Conservation (phyloP, 306 rosid genomes). For the Prunus campanulata region DNA sequence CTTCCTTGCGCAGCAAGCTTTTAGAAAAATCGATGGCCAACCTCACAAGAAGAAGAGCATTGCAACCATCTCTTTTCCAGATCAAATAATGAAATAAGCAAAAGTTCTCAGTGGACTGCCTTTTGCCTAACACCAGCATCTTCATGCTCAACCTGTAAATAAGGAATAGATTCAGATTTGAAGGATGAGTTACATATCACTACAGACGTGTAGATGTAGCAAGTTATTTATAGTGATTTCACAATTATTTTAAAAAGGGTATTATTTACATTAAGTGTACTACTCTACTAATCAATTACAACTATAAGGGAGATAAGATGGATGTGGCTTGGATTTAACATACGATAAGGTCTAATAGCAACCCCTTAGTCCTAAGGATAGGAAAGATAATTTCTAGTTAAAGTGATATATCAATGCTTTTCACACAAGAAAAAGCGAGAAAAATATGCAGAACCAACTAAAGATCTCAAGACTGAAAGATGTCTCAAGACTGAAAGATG, state of each 20-base stretch:
- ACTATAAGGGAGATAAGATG: too few species aligned
- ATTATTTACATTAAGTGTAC: too few species aligned
- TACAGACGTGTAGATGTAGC: not conserved
- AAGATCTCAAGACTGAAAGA: not conserved
- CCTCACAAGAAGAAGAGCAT: not conserved
- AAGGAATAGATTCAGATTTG: not conserved
- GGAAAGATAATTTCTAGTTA: too few species aligned
- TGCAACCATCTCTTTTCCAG: not conserved
- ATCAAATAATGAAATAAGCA: not conserved
- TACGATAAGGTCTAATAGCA: too few species aligned
- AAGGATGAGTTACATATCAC: not conserved
- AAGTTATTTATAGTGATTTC: not conserved
- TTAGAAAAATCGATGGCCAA: not conserved
- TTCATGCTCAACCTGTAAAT: conserved; percentile 50
- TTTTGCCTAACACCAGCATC: conserved; percentile 48
- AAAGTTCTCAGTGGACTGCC: conserved; percentile 38
- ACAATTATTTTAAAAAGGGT: too few species aligned
- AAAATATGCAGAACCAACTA: too few species aligned
- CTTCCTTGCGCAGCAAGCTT: conserved; percentile 6
- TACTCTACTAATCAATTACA: too few species aligned
- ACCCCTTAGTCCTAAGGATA: too few species aligned
- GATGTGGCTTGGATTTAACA: too few species aligned
- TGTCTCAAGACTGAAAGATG: not conserved
- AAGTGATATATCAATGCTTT: too few species aligned
- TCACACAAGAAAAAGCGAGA: too few species aligned